phyloP scores from a whole-genome alignment of 78 protist genomes.

The Capsaspora owczarzaki region DNA sequence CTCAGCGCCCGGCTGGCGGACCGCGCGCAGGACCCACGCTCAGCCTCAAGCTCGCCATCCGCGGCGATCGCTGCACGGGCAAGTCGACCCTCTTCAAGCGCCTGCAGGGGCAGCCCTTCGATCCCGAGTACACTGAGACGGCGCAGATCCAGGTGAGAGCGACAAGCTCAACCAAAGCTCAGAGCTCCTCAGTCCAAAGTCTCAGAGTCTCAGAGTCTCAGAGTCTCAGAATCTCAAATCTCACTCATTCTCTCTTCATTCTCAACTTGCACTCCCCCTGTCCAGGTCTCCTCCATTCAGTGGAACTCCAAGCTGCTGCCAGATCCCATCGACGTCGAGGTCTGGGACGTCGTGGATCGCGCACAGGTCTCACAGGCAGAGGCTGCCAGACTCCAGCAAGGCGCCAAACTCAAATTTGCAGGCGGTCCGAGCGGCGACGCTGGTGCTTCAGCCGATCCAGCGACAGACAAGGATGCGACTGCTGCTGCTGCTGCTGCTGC shows the following conservation, averaged over 20 bases:
- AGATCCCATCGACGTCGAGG: conserved; percentile 14
- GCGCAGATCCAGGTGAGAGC: conserved; percentile 3
- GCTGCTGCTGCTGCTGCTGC: no score
- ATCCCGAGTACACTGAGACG: neutral
- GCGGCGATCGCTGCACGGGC: neutral
- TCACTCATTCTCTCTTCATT: neutral
- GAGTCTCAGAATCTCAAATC: neutral
- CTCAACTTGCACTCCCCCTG: neutral
- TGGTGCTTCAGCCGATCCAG: no score
- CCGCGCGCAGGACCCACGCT: neutral
- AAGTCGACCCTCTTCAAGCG: neutral
- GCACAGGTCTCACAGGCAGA: no score
- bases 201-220: neutral
- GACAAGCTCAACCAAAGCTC: no score
- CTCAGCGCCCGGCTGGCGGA: neutral
- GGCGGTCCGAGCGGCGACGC: no score
- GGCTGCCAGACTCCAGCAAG: no score
- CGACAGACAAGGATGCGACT: no score
- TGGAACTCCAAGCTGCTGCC: conserved; percentile 12
- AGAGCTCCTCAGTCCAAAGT: no score
- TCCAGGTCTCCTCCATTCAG: neutral
- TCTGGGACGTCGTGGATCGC: conserved; percentile 25
- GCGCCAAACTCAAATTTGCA: no score
- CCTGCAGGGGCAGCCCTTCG: neutral
- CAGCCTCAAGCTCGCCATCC: neutral